Percentiles rank a stretch among this genome's conserved stretches.
Evolutionary conservation across 208 protist genomes (phyloP).

Genomic region (Strigomonas culicis): DNA sequence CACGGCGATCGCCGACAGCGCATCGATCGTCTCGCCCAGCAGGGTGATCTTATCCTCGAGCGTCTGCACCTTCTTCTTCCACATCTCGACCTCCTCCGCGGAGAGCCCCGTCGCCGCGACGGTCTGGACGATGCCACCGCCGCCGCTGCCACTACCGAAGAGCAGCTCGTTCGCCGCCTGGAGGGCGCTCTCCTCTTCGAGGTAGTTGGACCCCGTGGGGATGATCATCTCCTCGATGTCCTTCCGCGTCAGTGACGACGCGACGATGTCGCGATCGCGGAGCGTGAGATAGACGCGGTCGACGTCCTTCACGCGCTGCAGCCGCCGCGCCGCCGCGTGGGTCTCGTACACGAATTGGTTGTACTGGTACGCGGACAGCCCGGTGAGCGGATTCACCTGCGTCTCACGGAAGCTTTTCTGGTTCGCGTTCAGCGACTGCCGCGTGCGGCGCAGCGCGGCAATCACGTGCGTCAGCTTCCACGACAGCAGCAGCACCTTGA

Average conservation of each 20-base stretch:
- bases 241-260: slow-evolving; percentile 43
- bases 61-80: slow-evolving; percentile 23
- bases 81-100: slow-evolving; percentile 21
- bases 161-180: not conserved
- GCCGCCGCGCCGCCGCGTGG: slow-evolving; percentile 33
- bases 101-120: too few species aligned
- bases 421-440: slow-evolving; percentile 29
- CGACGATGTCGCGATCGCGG: slow-evolving; percentile 30
- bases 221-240: slow-evolving; percentile 51
- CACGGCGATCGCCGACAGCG: slow-evolving; percentile 27
- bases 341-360: slow-evolving; percentile 31
- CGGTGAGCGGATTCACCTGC: slow-evolving; percentile 35
- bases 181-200: not conserved
- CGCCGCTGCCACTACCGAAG: slow-evolving; percentile 1
- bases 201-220: not conserved
- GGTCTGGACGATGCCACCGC: not conserved
- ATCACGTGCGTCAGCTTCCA: slow-evolving; percentile 37
- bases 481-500: slow-evolving; percentile 26
- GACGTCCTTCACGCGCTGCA: slow-evolving; percentile 56
- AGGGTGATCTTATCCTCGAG: slow-evolving; percentile 34
- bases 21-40: slow-evolving; percentile 35
- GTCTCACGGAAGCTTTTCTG: slow-evolving; percentile 35
- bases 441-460: slow-evolving; percentile 34
- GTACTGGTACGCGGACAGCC: slow-evolving; percentile 41
- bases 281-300: slow-evolving; percentile 48